A percentile compares a stretch with the other conserved stretches of the same genome.
Evolutionary conservation across 768 basidiomycete species (phyloP).

Genomic region (Coprinellus aureogranulatus): DNA sequence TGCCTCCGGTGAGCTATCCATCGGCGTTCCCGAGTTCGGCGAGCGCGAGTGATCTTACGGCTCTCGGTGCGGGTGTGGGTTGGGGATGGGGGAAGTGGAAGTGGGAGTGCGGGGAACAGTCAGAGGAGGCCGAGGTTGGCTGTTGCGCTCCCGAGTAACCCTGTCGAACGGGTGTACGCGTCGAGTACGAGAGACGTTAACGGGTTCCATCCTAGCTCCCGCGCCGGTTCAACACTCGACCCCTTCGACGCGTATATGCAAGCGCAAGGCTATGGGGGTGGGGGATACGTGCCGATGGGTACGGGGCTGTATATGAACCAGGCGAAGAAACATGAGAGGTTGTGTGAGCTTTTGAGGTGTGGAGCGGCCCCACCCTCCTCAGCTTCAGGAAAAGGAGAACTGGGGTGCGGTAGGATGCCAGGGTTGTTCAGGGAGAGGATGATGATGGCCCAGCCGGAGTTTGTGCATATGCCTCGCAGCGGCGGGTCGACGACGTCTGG

Average conservation of each 20-base stretch:
- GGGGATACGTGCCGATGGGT: constrained; percentile 21
- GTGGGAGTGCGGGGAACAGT: neutral
- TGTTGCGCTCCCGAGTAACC: constrained; percentile 4
- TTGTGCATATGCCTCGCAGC: too few species aligned
- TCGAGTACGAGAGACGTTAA: neutral
- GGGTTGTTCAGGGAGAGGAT: too few species aligned
- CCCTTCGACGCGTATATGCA: too few species aligned
- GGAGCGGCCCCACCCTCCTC: constrained; percentile 34
- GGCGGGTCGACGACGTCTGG: too few species aligned
- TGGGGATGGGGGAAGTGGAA: neutral
- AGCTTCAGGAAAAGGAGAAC: too few species aligned
- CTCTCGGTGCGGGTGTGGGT: too few species aligned
- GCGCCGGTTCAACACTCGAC: too few species aligned
- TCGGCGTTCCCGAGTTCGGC: neutral
- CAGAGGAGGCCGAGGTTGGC: neutral
- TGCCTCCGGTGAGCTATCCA: neutral
- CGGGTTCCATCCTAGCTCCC: constrained; percentile 13
- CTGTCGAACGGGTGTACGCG: constrained; percentile 9
- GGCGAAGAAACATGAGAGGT: constrained; percentile 48
- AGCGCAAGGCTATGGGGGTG: constrained; percentile 23
- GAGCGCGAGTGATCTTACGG: too few species aligned
- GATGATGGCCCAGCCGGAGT: too few species aligned
- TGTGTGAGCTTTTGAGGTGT: constrained; percentile 51
- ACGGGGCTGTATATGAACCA: constrained; percentile 59
- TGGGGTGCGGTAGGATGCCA: too few species aligned